phyloP scores from a whole-genome alignment of 176 grass and related monocot species.

The Calamus simplicifolius region DNA sequence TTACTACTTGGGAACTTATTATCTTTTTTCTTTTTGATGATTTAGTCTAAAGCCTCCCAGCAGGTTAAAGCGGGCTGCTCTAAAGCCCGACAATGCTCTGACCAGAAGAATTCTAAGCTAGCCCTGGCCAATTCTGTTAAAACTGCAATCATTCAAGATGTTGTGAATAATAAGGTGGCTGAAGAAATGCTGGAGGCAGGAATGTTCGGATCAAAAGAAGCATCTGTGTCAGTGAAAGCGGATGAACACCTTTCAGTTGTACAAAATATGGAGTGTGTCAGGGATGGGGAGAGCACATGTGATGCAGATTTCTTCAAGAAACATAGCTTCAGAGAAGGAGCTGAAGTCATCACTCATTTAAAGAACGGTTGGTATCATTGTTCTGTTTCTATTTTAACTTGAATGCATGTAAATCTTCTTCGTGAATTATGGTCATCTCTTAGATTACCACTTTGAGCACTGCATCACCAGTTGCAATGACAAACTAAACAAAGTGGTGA shows the following conservation, averaged over 20 bases:
- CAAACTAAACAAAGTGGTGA: no score
- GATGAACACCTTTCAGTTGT: conserved; percentile 7
- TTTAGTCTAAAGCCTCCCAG: conserved; percentile 24
- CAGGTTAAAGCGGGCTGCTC: background rate
- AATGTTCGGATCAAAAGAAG: conserved; percentile 16
- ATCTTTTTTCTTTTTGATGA: background rate
- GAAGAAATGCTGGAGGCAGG: conserved; percentile 19
- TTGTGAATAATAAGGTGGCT: conserved; percentile 15
- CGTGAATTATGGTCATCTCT: conserved; percentile 1
- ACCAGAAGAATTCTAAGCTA: conserved; percentile 26
- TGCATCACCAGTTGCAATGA: background rate
- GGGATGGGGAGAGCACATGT: conserved; percentile 16
- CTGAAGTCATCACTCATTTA: conserved; percentile 15
- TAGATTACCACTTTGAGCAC: conserved; percentile 2
- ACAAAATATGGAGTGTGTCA: conserved; percentile 6
- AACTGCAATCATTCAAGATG: conserved; percentile 6
- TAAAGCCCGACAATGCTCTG: conserved; percentile 28
- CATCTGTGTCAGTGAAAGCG: conserved; percentile 8
- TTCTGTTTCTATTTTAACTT: background rate
- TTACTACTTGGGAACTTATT: background rate
- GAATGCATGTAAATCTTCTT: background rate
- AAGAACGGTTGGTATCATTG: conserved; percentile 35
- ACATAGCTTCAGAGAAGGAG: conserved; percentile 8
- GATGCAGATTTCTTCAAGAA: conserved; percentile 20
- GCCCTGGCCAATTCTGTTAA: conserved; percentile 5